Base-by-base conservation (phyloP, 805 yeast species). In the Candida chilensis region DNA sequence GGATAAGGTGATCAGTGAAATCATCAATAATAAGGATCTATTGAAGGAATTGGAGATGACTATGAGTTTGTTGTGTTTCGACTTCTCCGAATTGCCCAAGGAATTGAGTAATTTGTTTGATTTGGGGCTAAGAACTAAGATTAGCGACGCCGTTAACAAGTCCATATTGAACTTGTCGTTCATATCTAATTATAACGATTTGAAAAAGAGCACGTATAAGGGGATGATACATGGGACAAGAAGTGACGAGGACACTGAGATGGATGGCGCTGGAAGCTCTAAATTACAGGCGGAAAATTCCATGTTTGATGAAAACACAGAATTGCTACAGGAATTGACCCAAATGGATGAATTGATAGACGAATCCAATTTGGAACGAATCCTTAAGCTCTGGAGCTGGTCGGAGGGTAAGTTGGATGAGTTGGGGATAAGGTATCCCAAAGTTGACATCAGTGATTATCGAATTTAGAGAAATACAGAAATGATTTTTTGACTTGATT, bases 11-110 rank as follows among this genome's bases (percentile, higher is more conserved):
- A 71, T 84, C 4, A 61, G 63, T 37, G 73, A 78, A 35, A 80
- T 78, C 1, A 63, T 80, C 2, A 65, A 69, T 30, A 76, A 77
- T 28, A 59, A 59, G 38, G 60, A 60, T 33, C 73, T 80, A 36
- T 64, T 86, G 52, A 70, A 71, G 32, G 90, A 84, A 39, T 55
- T 87, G 37, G 95, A 88, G 47, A 60, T 78, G 27, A 77, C 94
- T 3, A 83, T 87, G 92, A 85, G 94, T 15, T 60, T 87, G 36
- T 55, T 87, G 21, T 73, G 77, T 41, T 71, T 68, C 44, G 65
- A 67, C 21, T 54, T 57, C 35, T 58, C 54, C 17, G 67, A 57
- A 28, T 46, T 78, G 20, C 87, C 86, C 0, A 54, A 54, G 17
- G 72, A 71, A 37, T 54, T 85, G 37, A 57, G 67, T 27, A 58